Percentiles rank a stretch among this genome's conserved stretches.
Evolutionary conservation across 176 grass and related monocot species (phyloP).

Genomic region (Carex pumila): DNA sequence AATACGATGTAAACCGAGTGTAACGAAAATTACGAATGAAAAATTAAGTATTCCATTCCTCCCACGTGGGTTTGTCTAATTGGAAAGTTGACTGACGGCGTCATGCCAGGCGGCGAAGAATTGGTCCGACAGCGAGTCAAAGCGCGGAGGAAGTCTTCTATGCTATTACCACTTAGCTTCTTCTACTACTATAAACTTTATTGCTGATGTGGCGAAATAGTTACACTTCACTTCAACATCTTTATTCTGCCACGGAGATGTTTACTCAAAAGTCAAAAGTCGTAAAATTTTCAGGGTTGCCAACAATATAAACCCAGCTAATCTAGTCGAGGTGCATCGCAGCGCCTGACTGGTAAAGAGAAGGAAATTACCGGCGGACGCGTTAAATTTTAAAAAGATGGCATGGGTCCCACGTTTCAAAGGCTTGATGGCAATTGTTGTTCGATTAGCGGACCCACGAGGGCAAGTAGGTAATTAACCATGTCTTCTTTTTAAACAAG

Average conservation of each 20-base stretch:
- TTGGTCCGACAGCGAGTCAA: slow-evolving; percentile 5
- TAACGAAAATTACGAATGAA: background rate
- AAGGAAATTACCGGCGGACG: background rate
- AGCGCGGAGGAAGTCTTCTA: background rate
- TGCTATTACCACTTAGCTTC: background rate
- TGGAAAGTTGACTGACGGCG: slow-evolving; percentile 20
- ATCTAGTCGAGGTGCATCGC: background rate
- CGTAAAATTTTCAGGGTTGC: background rate
- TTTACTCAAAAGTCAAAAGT: background rate
- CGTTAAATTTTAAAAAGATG: slow-evolving; percentile 12
- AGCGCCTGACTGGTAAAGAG: background rate
- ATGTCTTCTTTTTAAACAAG: no score
- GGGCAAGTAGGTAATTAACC: background rate
- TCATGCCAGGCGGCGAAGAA: slow-evolving; percentile 4
- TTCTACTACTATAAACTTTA: background rate
- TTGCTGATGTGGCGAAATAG: background rate
- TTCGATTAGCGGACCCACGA: no score
- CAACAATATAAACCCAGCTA: background rate
- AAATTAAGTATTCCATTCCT: background rate
- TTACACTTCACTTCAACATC: no score
- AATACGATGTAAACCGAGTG: background rate
- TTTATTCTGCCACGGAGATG: background rate
- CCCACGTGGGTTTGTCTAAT: background rate
- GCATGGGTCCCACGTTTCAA: background rate
- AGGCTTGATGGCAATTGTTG: background rate